phyloP scores from a whole-genome alignment of 2,329 filamentous ascomycete genomes.

The Fusarium longipes region DNA sequence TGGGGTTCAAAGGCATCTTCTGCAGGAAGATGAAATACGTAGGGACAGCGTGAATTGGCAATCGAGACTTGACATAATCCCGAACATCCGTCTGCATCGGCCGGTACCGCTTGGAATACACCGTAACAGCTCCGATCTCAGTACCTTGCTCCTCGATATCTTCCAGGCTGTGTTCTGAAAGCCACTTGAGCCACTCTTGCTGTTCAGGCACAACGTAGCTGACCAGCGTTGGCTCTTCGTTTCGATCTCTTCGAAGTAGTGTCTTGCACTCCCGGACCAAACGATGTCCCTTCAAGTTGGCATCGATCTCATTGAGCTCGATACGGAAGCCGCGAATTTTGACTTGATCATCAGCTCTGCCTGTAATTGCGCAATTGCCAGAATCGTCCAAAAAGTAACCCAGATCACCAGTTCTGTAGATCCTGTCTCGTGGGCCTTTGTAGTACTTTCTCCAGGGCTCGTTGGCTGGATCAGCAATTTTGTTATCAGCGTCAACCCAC shows the following conservation, averaged over 20 bases:
- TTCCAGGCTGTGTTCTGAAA: slow-evolving; percentile 66
- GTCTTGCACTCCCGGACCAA: slow-evolving; percentile 88
- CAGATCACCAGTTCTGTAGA: slow-evolving; percentile 90
- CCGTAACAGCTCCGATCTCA: slow-evolving; percentile 56
- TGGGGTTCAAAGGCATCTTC: too few species aligned
- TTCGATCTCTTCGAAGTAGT: slow-evolving; percentile 65
- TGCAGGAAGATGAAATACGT: too few species aligned
- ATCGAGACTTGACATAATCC: slow-evolving; percentile 37
- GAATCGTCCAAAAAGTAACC: slow-evolving; percentile 65
- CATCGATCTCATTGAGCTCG: slow-evolving; percentile 91
- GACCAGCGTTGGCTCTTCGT: slow-evolving; percentile 82
- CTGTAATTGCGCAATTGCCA: slow-evolving; percentile 81
- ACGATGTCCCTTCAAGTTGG: slow-evolving; percentile 77
- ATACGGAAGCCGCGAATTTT: slow-evolving; percentile 97
- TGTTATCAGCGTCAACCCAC: slow-evolving; percentile 74
- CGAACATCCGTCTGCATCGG: slow-evolving; percentile 60
- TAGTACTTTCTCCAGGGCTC: too few species aligned
- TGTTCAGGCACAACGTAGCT: slow-evolving; percentile 84
- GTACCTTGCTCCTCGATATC: slow-evolving; percentile 66
- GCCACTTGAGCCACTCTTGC: slow-evolving; percentile 75
- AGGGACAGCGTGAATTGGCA: slow-evolving; percentile 52
- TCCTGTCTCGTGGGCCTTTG: slow-evolving; percentile 84
- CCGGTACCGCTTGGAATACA: slow-evolving; percentile 60
- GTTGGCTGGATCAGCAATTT: too few species aligned
- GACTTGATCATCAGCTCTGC: slow-evolving; percentile 87